phyloP scores from a whole-genome alignment of 2,329 filamentous ascomycete species.

The Coniochaeta pulveracea region DNA sequence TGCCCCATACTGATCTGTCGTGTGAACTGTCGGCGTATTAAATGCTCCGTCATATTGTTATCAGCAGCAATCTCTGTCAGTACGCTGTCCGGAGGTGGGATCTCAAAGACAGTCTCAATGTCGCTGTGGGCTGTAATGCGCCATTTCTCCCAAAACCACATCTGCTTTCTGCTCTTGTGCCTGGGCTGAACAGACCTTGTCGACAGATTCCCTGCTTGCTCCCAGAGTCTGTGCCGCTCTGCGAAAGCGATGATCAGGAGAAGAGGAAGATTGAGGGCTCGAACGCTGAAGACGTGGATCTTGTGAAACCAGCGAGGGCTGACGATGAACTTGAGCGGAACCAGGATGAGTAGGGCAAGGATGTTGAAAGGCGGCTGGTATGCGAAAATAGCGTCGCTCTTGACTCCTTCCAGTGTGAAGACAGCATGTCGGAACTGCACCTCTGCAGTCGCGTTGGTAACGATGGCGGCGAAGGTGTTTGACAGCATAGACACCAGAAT shows the following conservation, averaged over 20 bases:
- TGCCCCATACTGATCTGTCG: constrained; percentile 29
- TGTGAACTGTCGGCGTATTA: constrained; percentile 46
- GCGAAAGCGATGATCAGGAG: constrained; percentile 59
- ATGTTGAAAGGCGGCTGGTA: constrained; percentile 81
- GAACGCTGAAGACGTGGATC: constrained; percentile 69
- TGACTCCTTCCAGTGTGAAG: constrained; percentile 75
- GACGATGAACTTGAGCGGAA: constrained; percentile 68
- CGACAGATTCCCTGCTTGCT: constrained; percentile 13
- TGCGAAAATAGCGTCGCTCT: constrained; percentile 71
- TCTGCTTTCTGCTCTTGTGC: constrained; percentile 4
- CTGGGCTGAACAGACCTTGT: constrained; percentile 6
- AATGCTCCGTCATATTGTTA: constrained; percentile 45
- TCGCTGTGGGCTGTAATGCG: constrained; percentile 61
- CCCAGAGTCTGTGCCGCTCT: constrained; percentile 61
- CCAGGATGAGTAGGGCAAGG: constrained; percentile 58
- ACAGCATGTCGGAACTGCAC: constrained; percentile 75
- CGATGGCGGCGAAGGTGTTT: constrained; percentile 73
- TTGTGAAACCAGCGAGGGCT: constrained; percentile 85
- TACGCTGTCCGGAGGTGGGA: constrained; percentile 52
- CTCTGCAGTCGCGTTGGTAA: constrained; percentile 67
- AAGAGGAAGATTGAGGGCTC: constrained; percentile 63
- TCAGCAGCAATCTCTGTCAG: constrained; percentile 46
- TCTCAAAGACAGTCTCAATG: constrained; percentile 61
- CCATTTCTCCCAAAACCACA: constrained; percentile 55
- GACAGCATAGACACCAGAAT: constrained; percentile 80